These are phyloP conservation scores for Amanita phalloides DNA, from an alignment of 768 basidiomycete species.

Conservation along the genomic window DNA sequence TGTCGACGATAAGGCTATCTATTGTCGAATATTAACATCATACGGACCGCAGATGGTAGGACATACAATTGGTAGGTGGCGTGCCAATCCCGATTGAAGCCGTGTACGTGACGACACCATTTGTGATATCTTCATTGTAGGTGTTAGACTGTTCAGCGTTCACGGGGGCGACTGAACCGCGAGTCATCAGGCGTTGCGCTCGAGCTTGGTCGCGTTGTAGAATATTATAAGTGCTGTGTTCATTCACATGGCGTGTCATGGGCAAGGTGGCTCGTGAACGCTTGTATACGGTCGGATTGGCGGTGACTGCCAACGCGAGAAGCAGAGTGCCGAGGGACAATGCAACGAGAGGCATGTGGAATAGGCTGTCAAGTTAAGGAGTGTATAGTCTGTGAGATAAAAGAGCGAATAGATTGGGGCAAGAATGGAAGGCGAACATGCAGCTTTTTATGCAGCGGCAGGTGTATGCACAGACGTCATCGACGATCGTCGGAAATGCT, in stretches of 20 bases:
- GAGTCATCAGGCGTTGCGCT: neutral
- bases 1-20: constrained; percentile 3
- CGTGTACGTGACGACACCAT: neutral
- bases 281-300: constrained; percentile 32
- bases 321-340: constrained; percentile 18
- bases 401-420: neutral
- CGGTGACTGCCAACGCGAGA: constrained; percentile 33
- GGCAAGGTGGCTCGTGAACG: constrained; percentile 28
- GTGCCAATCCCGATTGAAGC: neutral
- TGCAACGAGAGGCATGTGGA: constrained; percentile 45
- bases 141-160: neutral
- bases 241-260: neutral
- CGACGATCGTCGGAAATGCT: neutral
- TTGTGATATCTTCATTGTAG: neutral
- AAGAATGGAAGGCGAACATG: neutral
- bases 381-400: neutral
- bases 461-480: neutral
- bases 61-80: neutral
- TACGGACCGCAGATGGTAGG: neutral
- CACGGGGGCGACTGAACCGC: neutral
- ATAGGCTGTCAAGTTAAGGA: neutral
- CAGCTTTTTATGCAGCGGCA: constrained; percentile 41
- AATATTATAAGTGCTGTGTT: neutral
- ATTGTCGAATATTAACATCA: neutral
- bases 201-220: constrained; percentile 2